Evolutionary conservation across 768 basidiomycete genomes (phyloP).

Genomic region (Thelephora ganbajun): DNA sequence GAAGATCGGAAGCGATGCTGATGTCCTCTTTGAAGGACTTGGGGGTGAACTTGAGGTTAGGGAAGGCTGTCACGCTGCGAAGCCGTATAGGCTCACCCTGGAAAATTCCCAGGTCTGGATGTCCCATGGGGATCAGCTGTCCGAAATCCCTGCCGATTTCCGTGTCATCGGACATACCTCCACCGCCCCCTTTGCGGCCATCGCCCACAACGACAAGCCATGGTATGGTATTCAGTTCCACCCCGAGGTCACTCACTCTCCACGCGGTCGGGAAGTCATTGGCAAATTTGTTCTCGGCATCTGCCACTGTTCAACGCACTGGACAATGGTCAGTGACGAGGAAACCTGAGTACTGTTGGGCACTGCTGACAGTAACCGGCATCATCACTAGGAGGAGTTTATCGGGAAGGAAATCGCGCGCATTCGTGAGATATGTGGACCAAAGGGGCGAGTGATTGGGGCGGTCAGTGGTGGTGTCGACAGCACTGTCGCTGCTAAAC

Average conservation of each 20-base stretch:
- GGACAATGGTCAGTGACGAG: constrained; percentile 71
- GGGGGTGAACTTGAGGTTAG: constrained; percentile 82
- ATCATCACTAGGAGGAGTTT: constrained; percentile 66
- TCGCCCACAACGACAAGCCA: constrained; percentile 80
- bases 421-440: constrained; percentile 89
- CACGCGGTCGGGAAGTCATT: constrained; percentile 80
- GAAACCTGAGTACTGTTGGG: no score
- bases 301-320: constrained; percentile 67
- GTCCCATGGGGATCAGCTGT: constrained; percentile 96
- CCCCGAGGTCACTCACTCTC: constrained; percentile 94
- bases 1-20: constrained; percentile 43
- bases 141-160: constrained; percentile 67
- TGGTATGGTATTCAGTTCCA: constrained; percentile 98
- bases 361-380: not conserved
- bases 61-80: not conserved
- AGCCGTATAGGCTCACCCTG: not conserved
- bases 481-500: constrained; percentile 93
- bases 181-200: constrained; percentile 84
- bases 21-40: constrained; percentile 74
- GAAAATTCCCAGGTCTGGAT: constrained; percentile 76
- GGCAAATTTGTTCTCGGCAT: constrained; percentile 73
- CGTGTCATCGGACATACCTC: constrained; percentile 77
- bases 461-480: constrained; percentile 97
- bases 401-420: constrained; percentile 92
- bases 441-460: constrained; percentile 91